Percentiles rank a stretch among this genome's conserved stretches.
phyloP scores from a whole-genome alignment of 139 green algal genomes.

The Chlorella sp. region DNA sequence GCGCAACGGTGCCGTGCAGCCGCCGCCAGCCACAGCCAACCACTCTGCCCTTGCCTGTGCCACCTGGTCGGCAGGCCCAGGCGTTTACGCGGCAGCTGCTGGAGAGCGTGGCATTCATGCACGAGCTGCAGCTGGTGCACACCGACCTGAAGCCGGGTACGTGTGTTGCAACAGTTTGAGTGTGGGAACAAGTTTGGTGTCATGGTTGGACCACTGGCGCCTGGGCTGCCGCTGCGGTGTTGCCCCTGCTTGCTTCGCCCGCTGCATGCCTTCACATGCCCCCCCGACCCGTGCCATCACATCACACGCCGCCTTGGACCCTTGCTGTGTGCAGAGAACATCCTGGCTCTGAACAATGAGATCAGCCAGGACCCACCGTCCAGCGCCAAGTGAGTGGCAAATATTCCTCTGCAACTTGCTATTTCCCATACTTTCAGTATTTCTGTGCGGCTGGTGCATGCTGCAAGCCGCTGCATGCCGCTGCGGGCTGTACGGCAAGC shows the following conservation, averaged over 20 bases:
- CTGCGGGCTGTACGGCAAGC: no score
- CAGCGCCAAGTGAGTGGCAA: constrained; percentile 16
- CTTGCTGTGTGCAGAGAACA: constrained; percentile 88
- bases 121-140: constrained; percentile 92
- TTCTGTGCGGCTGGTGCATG: no score
- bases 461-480: no score
- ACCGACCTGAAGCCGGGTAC: constrained; percentile 96
- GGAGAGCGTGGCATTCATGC: constrained; percentile 87
- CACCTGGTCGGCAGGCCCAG: constrained; percentile 50
- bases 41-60: background rate
- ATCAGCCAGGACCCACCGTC: background rate
- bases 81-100: constrained; percentile 83
- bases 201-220: background rate
- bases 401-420: no score
- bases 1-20: background rate
- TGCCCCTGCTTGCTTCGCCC: background rate
- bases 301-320: background rate
- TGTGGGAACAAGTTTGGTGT: no score
- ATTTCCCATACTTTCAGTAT: no score
- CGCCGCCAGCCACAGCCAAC: no score
- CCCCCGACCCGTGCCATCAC: background rate
- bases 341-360: constrained; percentile 72
- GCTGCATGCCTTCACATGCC: background rate
- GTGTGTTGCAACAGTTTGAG: background rate
- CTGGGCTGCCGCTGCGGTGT: background rate